Conservation (phyloP, 1,284 basidiomycete genomes). For the Peniophora sp. region DNA sequence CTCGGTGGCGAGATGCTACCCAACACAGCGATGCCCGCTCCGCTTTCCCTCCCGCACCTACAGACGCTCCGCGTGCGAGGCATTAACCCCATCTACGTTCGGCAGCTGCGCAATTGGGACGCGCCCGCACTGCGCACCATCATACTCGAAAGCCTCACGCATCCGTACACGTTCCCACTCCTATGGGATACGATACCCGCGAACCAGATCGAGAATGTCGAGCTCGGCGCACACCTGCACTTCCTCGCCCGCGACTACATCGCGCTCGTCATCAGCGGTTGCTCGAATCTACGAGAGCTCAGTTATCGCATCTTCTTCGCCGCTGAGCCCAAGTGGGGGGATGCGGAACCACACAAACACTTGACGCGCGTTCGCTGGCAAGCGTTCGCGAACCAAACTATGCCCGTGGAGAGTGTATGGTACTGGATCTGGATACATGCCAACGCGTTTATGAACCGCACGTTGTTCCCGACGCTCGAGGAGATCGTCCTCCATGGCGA, state of each 20-base stretch:
- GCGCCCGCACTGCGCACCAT: slow-evolving; percentile 42
- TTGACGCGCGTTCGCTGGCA: slow-evolving; percentile 42
- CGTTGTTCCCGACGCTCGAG: not conserved
- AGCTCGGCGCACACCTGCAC: slow-evolving; percentile 46
- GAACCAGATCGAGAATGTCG: slow-evolving; percentile 39
- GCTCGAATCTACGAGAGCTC: slow-evolving; percentile 38
- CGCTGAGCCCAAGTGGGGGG: slow-evolving; percentile 18
- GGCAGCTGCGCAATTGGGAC: slow-evolving; percentile 39
- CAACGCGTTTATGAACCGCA: slow-evolving; percentile 16
- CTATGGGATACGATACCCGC: slow-evolving; percentile 27
- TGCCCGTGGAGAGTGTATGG: slow-evolving; percentile 27
- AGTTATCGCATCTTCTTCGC: slow-evolving; percentile 55
- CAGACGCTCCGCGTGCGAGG: slow-evolving; percentile 45
- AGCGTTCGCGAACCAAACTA: slow-evolving; percentile 35
- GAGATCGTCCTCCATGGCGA: slow-evolving; percentile 2
- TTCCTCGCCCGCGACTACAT: slow-evolving; percentile 45
- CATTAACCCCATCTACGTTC: slow-evolving; percentile 39
- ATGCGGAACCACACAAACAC: slow-evolving; percentile 21
- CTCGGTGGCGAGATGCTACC: slow-evolving; percentile 40
- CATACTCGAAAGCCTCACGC: slow-evolving; percentile 36
- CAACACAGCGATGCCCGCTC: slow-evolving; percentile 14
- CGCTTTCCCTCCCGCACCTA: slow-evolving; percentile 27
- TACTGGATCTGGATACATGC: slow-evolving; percentile 34
- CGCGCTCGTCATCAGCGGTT: slow-evolving; percentile 34
- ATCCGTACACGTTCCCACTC: slow-evolving; percentile 21